These are phyloP conservation scores for Murraya paniculata DNA, from an alignment of 345 rosid genomes.

Conservation along the genomic window DNA sequence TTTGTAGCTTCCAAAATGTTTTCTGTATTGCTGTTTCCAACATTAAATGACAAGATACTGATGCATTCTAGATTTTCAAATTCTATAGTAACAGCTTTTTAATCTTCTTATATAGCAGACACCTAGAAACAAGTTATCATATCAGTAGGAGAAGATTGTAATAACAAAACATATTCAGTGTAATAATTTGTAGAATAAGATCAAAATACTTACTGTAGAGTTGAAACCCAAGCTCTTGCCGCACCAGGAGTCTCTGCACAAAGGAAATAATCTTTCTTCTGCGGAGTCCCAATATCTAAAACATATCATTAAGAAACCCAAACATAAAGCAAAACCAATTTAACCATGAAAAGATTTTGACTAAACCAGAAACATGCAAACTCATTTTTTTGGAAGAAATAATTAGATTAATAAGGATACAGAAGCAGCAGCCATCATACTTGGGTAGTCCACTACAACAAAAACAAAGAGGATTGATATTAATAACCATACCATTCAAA, in stretches of 20 bases:
- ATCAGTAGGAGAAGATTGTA: background rate
- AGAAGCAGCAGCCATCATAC: conserved; percentile 92
- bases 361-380: conserved; percentile 5
- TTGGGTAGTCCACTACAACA: conserved; percentile 87
- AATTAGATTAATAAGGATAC: conserved; percentile 59
- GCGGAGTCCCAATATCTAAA: conserved; percentile 95
- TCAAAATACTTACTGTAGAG: conserved; percentile 70
- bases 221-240: conserved; percentile 96
- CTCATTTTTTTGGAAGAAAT: background rate
- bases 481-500: conserved; percentile 16
- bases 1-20: background rate
- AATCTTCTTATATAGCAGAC: background rate
- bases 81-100: background rate
- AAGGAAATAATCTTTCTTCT: conserved; percentile 89
- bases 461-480: conserved; percentile 14
- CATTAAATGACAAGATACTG: background rate
- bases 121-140: background rate
- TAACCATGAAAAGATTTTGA: conserved; percentile 9
- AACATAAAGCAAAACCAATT: background rate
- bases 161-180: background rate
- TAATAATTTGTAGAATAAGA: conserved; percentile 9
- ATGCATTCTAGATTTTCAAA: background rate
- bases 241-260: conserved; percentile 98
- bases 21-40: background rate
- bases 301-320: conserved; percentile 38